Evolutionary conservation across 1,139 yeast species (phyloP), one percentile per base, ranked within the genome.

Genomic region (Debaryomyces sp.): DNA sequence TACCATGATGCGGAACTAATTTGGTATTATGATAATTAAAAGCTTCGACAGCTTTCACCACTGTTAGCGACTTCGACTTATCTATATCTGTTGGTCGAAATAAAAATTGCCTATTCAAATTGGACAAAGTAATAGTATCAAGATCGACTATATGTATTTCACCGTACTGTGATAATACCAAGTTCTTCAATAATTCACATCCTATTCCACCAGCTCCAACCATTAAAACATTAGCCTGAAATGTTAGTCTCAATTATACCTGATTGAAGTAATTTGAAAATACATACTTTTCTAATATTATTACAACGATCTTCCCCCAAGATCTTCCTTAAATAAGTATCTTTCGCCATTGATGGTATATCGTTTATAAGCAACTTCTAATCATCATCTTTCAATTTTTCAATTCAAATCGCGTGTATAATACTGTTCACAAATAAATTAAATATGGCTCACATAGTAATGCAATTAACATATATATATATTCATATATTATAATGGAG

Each of bases 151-250:
- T 80, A 61, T 92, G 97, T 48, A 95, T 87, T 59, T 89, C 96
- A 4, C 96, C 95, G 58, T 88, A 87, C 2, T 96, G 96, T 56
- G 90, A 78, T 54, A 92, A 70, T 6, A 91, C 84, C 46, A 95
- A 74, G 62, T 95, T 89, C 63, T 95, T 95, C 51, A 95, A 74
- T 37, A 95, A 73, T 66, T 95, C 99, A 66, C 98, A 95, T 4
- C 99, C 99, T 55, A 95, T 92, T n/a, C 99, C 99, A 26, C 99
- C 99, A 1, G 99, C 97, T 4, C 99, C 99, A 0, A 95, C 97
- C 73, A 95, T 75, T 42, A 95, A 73, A 18, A 94, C 91, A 52
- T 78, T 84, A n/a, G 87, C 61, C 44, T 46, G 29, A n/a, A 32
- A 36, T 27, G 47, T 46, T 50, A 48, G 45, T 43, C 10, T 13